phyloP scores from a whole-genome alignment of 2,329 filamentous ascomycete species.

The Colletotrichum chrysophilum region DNA sequence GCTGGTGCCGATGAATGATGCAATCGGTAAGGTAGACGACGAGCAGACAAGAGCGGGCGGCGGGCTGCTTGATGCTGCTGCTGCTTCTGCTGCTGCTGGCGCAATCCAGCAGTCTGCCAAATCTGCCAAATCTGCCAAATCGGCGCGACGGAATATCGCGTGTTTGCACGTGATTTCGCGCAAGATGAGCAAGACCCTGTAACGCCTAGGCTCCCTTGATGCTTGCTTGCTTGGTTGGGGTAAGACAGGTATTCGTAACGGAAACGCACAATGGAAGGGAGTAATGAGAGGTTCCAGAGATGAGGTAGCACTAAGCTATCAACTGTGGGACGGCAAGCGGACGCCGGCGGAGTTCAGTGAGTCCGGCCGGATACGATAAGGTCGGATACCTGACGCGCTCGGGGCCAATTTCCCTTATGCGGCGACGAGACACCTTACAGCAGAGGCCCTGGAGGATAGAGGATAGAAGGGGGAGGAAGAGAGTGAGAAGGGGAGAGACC shows the following conservation, averaged over 20 bases:
- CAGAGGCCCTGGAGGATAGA: neutral
- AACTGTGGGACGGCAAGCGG: neutral
- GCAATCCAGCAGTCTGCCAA: neutral
- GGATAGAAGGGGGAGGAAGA: neutral
- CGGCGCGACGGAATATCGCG: constrained; percentile 7
- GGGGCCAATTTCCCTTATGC: neutral
- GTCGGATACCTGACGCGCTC: neutral
- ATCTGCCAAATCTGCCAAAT: neutral
- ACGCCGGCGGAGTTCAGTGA: neutral
- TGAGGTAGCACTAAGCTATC: neutral
- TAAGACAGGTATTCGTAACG: neutral
- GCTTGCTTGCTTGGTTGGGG: neutral
- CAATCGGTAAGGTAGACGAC: neutral
- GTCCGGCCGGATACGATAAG: neutral
- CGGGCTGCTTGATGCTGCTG: neutral
- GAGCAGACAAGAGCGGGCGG: neutral
- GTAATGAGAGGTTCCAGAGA: neutral
- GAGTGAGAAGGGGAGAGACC: neutral
- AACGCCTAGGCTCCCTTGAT: neutral
- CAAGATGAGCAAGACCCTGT: neutral
- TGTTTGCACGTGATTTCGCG: constrained; percentile 14
- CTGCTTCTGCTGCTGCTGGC: neutral
- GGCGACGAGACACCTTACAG: neutral
- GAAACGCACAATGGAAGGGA: neutral
- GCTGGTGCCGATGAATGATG: neutral